Conservation (phyloP, 345 rosid species). For the Rhodomyrtus tomentosa region DNA sequence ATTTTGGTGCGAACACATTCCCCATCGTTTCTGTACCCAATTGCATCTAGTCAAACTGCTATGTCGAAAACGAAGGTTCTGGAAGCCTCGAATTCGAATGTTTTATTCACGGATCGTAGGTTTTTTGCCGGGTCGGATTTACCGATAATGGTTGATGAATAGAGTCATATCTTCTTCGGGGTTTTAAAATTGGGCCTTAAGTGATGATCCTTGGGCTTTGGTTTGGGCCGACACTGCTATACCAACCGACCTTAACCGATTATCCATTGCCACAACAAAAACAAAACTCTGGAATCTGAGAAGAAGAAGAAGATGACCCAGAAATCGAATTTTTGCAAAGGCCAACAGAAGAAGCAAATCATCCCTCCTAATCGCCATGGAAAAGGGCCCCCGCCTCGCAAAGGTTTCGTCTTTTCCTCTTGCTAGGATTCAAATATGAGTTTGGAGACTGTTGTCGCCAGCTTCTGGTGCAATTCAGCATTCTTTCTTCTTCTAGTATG, state of each 20-base stretch:
- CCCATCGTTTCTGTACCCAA: too few relatives aligned
- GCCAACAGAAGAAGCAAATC: conserved; percentile 61
- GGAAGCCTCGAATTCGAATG: too few relatives aligned
- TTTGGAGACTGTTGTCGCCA: neutral
- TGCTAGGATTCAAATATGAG: neutral
- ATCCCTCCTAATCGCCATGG: conserved; percentile 80
- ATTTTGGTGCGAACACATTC: too few relatives aligned
- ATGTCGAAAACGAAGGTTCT: too few relatives aligned
- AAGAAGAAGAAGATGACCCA: conserved; percentile 99
- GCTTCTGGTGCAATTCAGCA: neutral
- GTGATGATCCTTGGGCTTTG: neutral
- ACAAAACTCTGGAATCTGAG: neutral
- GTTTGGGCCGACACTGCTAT: neutral
- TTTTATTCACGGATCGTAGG: too few relatives aligned
- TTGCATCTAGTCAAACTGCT: too few relatives aligned
- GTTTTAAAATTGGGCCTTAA: neutral
- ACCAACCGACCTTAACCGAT: neutral
- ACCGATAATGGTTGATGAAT: too few relatives aligned
- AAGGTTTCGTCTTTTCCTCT: conserved; percentile 25
- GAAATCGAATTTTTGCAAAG: conserved; percentile 70
- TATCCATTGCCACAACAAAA: too few relatives aligned
- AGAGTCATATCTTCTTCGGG: neutral
- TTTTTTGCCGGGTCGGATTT: too few relatives aligned
- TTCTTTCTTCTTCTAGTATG: neutral
- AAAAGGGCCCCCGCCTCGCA: conserved; percentile 38